Percentiles rank a stretch among this genome's conserved stretches.
These are phyloP conservation scores for Malassezia sp. DNA, from an alignment of 1,284 basidiomycete genomes.

Conservation along the genomic window DNA sequence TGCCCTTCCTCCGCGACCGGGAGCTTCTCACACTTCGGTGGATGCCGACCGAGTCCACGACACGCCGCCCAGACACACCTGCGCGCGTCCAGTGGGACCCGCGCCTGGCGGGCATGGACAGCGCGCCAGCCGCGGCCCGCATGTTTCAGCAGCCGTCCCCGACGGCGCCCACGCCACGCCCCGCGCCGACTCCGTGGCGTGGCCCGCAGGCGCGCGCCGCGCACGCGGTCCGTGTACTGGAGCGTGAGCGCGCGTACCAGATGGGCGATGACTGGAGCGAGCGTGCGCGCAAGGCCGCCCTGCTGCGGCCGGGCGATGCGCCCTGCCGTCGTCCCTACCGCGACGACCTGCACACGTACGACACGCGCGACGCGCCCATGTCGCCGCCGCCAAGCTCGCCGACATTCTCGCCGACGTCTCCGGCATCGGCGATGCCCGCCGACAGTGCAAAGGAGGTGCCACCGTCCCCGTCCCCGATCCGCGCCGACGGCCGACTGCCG, in stretches of 20 bases:
- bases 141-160: neutral
- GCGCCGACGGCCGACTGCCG: too few species aligned
- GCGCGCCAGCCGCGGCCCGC: neutral
- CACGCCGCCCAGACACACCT: conserved; percentile 7
- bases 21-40: conserved; percentile 40
- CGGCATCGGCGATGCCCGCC: too few species aligned
- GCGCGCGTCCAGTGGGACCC: conserved; percentile 30
- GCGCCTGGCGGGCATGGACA: neutral
- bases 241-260: conserved; percentile 12
- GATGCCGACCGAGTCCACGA: conserved; percentile 23
- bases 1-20: conserved; percentile 36
- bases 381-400: conserved; percentile 16
- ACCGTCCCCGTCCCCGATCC: conserved; percentile 12
- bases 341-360: neutral
- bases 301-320: neutral
- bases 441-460: too few species aligned
- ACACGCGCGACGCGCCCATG: conserved; percentile 1
- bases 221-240: conserved; percentile 12
- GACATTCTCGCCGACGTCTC: neutral
- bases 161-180: neutral
- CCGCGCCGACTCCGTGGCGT: conserved; percentile 1
- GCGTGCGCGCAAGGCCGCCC: neutral
- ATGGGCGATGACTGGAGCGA: neutral
- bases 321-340: neutral
- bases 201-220: conserved; percentile 11